Evolutionary conservation across 1,284 basidiomycete species (phyloP).

Genomic region (Ceratobasidium sp.): DNA sequence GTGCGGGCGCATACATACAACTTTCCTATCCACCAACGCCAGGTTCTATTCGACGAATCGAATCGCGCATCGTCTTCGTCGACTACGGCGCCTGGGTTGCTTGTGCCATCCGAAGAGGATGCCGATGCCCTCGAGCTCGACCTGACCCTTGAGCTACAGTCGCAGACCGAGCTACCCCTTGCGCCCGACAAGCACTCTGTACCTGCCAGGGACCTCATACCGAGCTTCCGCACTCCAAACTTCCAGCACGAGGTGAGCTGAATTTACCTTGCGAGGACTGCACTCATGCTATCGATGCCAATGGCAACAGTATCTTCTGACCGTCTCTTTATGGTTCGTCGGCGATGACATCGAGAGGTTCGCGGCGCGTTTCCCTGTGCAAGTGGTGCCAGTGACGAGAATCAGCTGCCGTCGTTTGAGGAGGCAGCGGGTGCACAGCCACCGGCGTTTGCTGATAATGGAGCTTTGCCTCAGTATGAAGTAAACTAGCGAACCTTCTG

Average conservation of each 20-base stretch:
- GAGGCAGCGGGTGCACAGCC: neutral
- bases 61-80: neutral
- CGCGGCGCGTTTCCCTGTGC: slow-evolving; percentile 9
- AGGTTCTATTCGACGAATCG: neutral
- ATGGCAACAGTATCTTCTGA: neutral
- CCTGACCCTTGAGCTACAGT: too few relatives aligned
- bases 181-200: too few relatives aligned
- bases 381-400: slow-evolving; percentile 15
- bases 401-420: slow-evolving; percentile 6
- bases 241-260: slow-evolving; percentile 19
- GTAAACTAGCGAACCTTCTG: neutral
- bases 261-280: too few relatives aligned
- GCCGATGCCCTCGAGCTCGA: slow-evolving; percentile 1
- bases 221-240: slow-evolving; percentile 24
- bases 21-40: neutral
- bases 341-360: neutral
- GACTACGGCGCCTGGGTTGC: neutral
- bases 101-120: neutral
- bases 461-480: neutral
- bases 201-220: neutral
- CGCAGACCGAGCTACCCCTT: too few relatives aligned
- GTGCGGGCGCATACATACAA: neutral
- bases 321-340: slow-evolving; percentile 1
- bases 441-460: neutral
- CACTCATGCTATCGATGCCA: neutral